phyloP scores from a whole-genome alignment of 352 stramenopile genomes.

The Phytopythium vexans region DNA sequence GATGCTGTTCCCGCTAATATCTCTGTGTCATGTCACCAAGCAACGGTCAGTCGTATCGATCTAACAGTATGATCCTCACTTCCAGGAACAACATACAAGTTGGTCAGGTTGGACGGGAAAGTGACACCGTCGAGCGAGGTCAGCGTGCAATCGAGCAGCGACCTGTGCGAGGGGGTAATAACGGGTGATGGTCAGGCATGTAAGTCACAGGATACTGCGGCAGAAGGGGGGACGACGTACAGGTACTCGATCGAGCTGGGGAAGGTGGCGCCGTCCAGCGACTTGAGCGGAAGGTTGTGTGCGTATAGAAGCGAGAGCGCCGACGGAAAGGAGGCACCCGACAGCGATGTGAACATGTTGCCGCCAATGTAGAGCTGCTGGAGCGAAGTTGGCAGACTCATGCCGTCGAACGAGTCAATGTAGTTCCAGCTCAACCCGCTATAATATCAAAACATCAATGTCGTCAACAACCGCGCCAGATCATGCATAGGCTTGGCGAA shows the following conservation, averaged over 20 bases:
- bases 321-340: slow-evolving; percentile 35
- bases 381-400: slow-evolving; percentile 45
- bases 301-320: slow-evolving; percentile 63
- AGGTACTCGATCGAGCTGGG: slow-evolving; percentile 39
- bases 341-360: slow-evolving; percentile 66
- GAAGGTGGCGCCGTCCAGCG: slow-evolving; percentile 40
- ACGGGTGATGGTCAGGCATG: background rate
- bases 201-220: background rate
- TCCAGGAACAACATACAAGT: slow-evolving; percentile 33
- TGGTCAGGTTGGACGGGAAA: slow-evolving; percentile 44
- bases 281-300: slow-evolving; percentile 52
- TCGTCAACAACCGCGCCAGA: background rate
- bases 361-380: slow-evolving; percentile 58
- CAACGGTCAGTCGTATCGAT: background rate
- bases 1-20: slow-evolving; percentile 47
- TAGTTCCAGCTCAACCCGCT: slow-evolving; percentile 67
- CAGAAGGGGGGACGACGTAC: slow-evolving; percentile 9
- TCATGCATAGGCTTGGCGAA: too few species aligned
- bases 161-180: slow-evolving; percentile 12
- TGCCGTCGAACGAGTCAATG: slow-evolving; percentile 54
- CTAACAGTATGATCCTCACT: too few species aligned
- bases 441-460: background rate
- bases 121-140: slow-evolving; percentile 34
- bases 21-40: slow-evolving; percentile 12
- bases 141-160: slow-evolving; percentile 38